These are phyloP conservation scores for Cercospora zeina DNA, from an alignment of 2,329 filamentous ascomycete species.

Conservation along the genomic window DNA sequence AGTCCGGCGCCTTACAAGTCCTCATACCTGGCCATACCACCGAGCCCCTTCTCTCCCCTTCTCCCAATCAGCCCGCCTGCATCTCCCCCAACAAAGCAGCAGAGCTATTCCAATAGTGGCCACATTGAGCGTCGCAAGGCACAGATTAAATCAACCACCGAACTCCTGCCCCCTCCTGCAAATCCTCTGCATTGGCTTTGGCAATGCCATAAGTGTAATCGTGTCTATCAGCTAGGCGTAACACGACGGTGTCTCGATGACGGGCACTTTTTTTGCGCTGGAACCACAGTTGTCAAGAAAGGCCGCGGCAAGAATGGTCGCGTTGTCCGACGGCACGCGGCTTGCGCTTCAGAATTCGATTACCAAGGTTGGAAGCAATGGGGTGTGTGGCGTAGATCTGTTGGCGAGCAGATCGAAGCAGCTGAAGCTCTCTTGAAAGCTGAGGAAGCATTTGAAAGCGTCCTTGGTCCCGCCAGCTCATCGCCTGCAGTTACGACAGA, in stretches of 20 bases:
- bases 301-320: conserved; percentile 38
- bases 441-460: conserved; percentile 19
- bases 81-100: conserved; percentile 12
- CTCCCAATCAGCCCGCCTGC: conserved; percentile 30
- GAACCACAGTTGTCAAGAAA: conserved; percentile 44
- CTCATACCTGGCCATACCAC: conserved; percentile 48
- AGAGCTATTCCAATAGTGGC: neutral
- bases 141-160: conserved; percentile 23
- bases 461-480: conserved; percentile 2
- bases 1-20: conserved; percentile 46
- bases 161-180: conserved; percentile 33
- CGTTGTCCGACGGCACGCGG: conserved; percentile 40
- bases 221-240: conserved; percentile 50
- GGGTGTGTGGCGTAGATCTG: conserved; percentile 47
- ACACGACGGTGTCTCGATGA: conserved; percentile 57
- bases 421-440: conserved; percentile 30
- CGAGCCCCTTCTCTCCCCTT: conserved; percentile 46
- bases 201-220: conserved; percentile 55
- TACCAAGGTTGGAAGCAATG: conserved; percentile 54
- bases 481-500: conserved; percentile 16
- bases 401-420: conserved; percentile 30
- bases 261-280: conserved; percentile 57
- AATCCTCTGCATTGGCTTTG: conserved; percentile 52
- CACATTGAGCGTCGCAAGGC: conserved; percentile 12
- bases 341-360: conserved; percentile 56